These are phyloP conservation scores for Aspergillus jensenii DNA, from an alignment of 2,329 filamentous ascomycete species.

Conservation along the genomic window DNA sequence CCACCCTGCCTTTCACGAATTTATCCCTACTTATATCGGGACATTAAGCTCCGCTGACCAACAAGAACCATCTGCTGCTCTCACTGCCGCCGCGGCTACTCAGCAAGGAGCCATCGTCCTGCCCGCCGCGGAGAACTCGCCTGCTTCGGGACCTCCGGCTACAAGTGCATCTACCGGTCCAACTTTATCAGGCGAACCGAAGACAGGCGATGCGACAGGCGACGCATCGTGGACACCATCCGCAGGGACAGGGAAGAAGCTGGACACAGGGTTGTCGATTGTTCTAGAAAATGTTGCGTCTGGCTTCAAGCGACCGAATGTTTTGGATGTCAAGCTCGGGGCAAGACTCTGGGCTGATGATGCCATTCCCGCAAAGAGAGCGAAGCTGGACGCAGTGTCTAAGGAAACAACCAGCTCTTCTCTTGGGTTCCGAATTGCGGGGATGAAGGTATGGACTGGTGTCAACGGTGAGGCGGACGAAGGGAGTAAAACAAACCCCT, in stretches of 20 bases:
- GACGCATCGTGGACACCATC: conserved; percentile 45
- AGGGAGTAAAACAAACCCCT: conserved; percentile 34
- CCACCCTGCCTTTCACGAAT: conserved; percentile 71
- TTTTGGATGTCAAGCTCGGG: conserved; percentile 91
- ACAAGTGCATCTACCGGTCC: conserved; percentile 14
- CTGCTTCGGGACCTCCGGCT: conserved; percentile 19
- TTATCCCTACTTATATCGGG: conserved; percentile 86
- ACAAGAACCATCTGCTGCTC: conserved; percentile 35
- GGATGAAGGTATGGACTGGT: conserved; percentile 61
- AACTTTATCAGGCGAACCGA: conserved; percentile 12
- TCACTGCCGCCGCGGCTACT: conserved; percentile 43
- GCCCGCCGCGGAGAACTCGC: conserved; percentile 22
- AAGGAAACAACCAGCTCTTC: conserved; percentile 59
- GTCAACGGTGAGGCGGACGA: conserved; percentile 32
- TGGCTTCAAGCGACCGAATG: conserved; percentile 81
- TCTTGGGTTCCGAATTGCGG: conserved; percentile 64
- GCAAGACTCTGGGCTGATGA: conserved; percentile 79
- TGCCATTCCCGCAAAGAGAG: conserved; percentile 58
- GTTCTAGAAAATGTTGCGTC: conserved; percentile 81
- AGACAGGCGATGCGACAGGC: conserved; percentile 16
- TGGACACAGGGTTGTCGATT: conserved; percentile 76
- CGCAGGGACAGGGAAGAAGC: conserved; percentile 58
- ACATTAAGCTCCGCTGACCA: conserved; percentile 67
- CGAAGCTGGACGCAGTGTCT: conserved; percentile 59
- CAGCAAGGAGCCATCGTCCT: conserved; percentile 43